Conservation (phyloP, 768 basidiomycete species). For the Psilocybe cubensis region DNA sequence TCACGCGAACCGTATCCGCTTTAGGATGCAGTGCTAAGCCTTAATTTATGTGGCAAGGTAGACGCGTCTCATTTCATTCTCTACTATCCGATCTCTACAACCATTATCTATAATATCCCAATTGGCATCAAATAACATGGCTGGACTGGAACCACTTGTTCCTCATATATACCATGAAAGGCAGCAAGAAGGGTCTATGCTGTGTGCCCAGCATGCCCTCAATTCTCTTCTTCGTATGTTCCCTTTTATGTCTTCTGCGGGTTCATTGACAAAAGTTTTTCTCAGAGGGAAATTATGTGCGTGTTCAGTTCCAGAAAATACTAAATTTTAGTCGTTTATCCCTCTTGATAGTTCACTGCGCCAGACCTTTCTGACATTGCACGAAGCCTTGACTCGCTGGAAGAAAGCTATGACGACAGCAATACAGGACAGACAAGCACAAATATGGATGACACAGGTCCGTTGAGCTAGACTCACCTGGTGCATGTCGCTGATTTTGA, state of each 20-base stretch:
- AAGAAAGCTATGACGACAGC: slow-evolving; percentile 58
- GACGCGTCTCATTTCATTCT: background rate
- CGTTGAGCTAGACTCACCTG: background rate
- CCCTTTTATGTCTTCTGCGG: slow-evolving; percentile 6
- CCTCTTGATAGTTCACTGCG: slow-evolving; percentile 63
- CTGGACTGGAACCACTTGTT: slow-evolving; percentile 56
- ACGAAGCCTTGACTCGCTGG: slow-evolving; percentile 65
- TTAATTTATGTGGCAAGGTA: slow-evolving; percentile 3
- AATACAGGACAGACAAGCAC: slow-evolving; percentile 51
- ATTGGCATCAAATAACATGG: slow-evolving; percentile 41
- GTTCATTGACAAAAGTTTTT: slow-evolving; percentile 12
- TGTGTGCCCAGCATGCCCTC: slow-evolving; percentile 87
- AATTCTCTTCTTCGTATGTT: slow-evolving; percentile 80
- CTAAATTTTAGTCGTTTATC: background rate
- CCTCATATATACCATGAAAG: slow-evolving; percentile 76
- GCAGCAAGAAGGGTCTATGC: slow-evolving; percentile 78
- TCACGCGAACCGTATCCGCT: slow-evolving; percentile 6
- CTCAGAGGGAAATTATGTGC: slow-evolving; percentile 48
- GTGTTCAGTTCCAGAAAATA: slow-evolving; percentile 8
- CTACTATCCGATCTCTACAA: background rate
- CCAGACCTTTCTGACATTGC: slow-evolving; percentile 82
- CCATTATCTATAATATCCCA: background rate
- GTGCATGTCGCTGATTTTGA: background rate
- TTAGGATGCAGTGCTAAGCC: background rate
- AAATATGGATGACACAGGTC: slow-evolving; percentile 94